Evolutionary conservation across 1,284 basidiomycete species (phyloP), one percentile per base, ranked within the genome.

Genomic region (Malassezia japonica): DNA sequence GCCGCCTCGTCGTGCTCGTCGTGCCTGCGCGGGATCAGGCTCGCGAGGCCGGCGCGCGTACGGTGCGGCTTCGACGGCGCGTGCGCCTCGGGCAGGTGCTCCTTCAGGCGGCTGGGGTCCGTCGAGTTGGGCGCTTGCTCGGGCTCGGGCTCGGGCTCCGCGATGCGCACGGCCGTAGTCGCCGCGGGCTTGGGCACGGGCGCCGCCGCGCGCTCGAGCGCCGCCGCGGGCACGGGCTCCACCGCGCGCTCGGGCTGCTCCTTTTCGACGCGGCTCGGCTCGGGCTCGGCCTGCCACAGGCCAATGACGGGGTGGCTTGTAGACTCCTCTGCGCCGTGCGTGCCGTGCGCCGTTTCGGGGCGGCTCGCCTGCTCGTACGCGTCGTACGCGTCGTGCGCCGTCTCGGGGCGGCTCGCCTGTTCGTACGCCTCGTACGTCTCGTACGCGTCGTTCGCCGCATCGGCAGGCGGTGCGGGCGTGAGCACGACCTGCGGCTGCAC

Each of bases 221-320:
- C n/a, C n/a, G n/a, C n/a, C n/a, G n/a, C n/a, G n/a, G n/a, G n/a
- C n/a, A n/a, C n/a, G n/a, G n/a, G n/a, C 6, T 27, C 38, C 2
- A 5, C 16, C 6, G 16, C 36, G 16, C 16, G 21, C 25, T 38
- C 16, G 10, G 28, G 9, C 25, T 40, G 38, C n/a, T n/a, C n/a
- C n/a, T n/a, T n/a, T n/a, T n/a, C n/a, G 15, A 40, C 38, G 13
- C 38, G 38, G n/a, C 28, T 40, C 38, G 38, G 38, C 28, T 40
- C 38, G 24, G 38, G 38, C 21, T 40, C 24, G 6, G 38, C 38
- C 18, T 40, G 23, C 38, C 38, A 40, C 3, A 40, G 28, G 16
- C 38, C 38, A 13, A 40, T 40, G 23, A 40, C 31, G 20, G 29
- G 31, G 5, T 28, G 29, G 3, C 20, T 28, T 20, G 31, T 9